Evolutionary conservation across 192 early-diverging fungal genomes (phyloP).

Genomic region (Coemansia sp.): DNA sequence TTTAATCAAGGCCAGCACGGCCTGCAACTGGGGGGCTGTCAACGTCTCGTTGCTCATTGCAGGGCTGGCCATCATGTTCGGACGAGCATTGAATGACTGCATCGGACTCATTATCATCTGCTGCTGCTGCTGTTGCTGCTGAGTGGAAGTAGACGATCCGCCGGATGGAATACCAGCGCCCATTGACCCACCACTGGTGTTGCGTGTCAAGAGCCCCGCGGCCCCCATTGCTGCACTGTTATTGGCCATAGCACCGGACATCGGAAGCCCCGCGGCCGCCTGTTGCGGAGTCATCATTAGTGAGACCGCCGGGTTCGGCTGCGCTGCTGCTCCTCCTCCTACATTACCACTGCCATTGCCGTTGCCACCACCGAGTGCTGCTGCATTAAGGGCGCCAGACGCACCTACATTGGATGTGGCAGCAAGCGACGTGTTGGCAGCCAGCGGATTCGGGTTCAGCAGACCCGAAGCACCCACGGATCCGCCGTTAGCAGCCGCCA

Average conservation of each 20-base stretch:
- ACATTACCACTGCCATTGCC: not conserved
- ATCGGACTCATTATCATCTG: slow-evolving; percentile 38
- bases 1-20: slow-evolving; percentile 8
- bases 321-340: too few relatives aligned
- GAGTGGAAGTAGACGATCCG: slow-evolving; percentile 4
- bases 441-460: not conserved
- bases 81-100: slow-evolving; percentile 32
- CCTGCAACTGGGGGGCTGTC: slow-evolving; percentile 12
- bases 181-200: not conserved
- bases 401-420: not conserved
- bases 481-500: not conserved
- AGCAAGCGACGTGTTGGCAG: not conserved
- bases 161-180: too few relatives aligned
- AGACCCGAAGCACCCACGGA: not conserved
- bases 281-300: slow-evolving; percentile 36
- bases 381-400: not conserved
- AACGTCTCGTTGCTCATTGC: slow-evolving; percentile 8
- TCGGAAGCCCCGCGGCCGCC: slow-evolving; percentile 13
- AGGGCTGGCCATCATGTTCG: slow-evolving; percentile 23
- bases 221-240: slow-evolving; percentile 9
- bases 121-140: not conserved
- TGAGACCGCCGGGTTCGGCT: not conserved
- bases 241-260: not conserved
- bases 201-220: not conserved
- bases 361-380: not conserved